phyloP scores from a whole-genome alignment of 2,329 filamentous ascomycete genomes.

The Lanzia echinophila region DNA sequence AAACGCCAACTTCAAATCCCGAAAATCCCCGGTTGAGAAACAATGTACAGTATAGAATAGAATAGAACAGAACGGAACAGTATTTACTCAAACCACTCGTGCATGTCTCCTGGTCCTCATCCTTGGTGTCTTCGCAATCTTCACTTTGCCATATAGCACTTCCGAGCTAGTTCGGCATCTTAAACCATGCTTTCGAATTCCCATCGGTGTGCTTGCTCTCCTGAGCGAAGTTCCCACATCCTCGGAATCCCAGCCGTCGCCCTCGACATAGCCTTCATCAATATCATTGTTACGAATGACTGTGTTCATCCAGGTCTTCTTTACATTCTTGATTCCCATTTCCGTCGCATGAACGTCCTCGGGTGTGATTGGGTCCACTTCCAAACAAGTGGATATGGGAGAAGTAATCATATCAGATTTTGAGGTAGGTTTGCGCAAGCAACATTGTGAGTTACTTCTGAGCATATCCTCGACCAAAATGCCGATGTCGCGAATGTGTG shows the following conservation, averaged over 20 bases:
- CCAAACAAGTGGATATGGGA: background rate
- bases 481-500: constrained; percentile 13
- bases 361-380: background rate
- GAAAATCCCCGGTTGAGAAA: background rate
- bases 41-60: background rate
- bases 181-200: constrained; percentile 1
- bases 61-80: background rate
- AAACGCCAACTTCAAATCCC: background rate
- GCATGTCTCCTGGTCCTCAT: constrained; percentile 4
- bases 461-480: constrained; percentile 15
- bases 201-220: constrained; percentile 3
- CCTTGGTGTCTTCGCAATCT: background rate
- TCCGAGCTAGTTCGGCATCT: constrained; percentile 1
- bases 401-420: background rate
- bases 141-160: background rate
- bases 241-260: background rate
- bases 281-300: constrained; percentile 1
- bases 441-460: constrained; percentile 10
- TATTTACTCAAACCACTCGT: background rate
- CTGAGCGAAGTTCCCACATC: background rate
- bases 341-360: background rate
- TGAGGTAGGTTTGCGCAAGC: background rate
- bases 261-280: constrained; percentile 1
- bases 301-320: background rate
- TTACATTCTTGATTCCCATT: background rate